These are phyloP conservation scores for Exidia glandulosa DNA, from an alignment of 768 basidiomycete genomes.

Conservation along the genomic window DNA sequence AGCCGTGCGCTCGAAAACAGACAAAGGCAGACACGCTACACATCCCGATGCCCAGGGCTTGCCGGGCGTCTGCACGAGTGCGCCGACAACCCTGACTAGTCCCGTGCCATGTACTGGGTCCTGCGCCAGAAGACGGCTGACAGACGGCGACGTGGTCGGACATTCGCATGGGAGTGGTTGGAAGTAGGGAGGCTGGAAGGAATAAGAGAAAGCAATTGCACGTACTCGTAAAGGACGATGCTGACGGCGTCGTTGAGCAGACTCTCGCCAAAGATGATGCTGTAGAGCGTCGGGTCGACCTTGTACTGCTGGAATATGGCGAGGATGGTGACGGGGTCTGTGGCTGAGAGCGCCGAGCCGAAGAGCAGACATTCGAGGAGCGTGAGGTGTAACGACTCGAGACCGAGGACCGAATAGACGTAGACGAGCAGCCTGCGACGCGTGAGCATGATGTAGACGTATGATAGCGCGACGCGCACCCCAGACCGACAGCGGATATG, in stretches of 20 bases:
- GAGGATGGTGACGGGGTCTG: conserved; percentile 95
- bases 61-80: too few species aligned
- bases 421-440: conserved; percentile 80
- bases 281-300: conserved; percentile 96
- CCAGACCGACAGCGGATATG: conserved; percentile 90
- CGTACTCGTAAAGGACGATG: conserved; percentile 99
- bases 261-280: conserved; percentile 94
- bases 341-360: conserved; percentile 92
- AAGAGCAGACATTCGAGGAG: conserved; percentile 92
- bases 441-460: conserved; percentile 30
- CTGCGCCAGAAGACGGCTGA: neutral
- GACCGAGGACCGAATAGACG: conserved; percentile 84
- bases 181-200: conserved; percentile 3
- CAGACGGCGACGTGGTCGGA: neutral
- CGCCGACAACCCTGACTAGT: too few species aligned
- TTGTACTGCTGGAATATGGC: conserved; percentile 98
- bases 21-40: too few species aligned
- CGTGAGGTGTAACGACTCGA: conserved; percentile 78
- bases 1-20: too few species aligned
- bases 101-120: too few species aligned
- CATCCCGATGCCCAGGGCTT: too few species aligned
- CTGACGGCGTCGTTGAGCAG: conserved; percentile 97
- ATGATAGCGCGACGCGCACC: conserved; percentile 43
- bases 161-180: neutral
- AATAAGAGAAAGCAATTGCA: conserved; percentile 17